Conservation (phyloP, 1,284 basidiomycete genomes). For the Erythrobasidium hasegawianum region DNA sequence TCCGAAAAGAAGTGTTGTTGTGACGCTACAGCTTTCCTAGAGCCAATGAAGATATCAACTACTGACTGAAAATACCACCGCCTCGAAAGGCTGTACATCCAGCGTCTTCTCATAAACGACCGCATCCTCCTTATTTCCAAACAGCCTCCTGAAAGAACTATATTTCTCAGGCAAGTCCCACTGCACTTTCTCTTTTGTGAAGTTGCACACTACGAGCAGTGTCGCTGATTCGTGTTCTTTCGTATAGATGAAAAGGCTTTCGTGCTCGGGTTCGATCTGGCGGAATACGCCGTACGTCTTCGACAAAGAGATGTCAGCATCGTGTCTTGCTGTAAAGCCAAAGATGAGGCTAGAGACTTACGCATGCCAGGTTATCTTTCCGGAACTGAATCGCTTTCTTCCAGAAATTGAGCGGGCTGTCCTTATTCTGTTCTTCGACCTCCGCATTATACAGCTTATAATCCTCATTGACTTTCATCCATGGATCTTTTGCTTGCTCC, state of each 20-base stretch:
- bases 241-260: neutral
- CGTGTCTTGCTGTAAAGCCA: neutral
- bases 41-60: no score
- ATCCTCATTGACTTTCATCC: conserved; percentile 74
- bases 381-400: conserved; percentile 1
- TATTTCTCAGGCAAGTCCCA: neutral
- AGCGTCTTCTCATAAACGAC: neutral
- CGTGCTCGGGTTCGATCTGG: neutral
- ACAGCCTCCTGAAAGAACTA: neutral
- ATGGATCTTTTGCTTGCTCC: conserved; percentile 49
- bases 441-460: conserved; percentile 62
- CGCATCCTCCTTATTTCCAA: neutral
- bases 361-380: neutral
- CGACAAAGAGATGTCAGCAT: neutral
- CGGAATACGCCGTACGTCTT: neutral
- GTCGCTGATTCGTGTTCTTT: neutral
- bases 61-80: neutral
- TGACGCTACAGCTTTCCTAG: no score
- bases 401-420: conserved; percentile 35
- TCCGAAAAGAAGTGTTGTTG: no score
- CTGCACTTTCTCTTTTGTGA: neutral
- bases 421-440: conserved; percentile 54
- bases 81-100: neutral
- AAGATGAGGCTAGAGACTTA: neutral
- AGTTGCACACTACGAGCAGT: neutral